These are phyloP conservation scores for Theobroma cacao DNA, from an alignment of 345 rosid species.

Conservation along the genomic window DNA sequence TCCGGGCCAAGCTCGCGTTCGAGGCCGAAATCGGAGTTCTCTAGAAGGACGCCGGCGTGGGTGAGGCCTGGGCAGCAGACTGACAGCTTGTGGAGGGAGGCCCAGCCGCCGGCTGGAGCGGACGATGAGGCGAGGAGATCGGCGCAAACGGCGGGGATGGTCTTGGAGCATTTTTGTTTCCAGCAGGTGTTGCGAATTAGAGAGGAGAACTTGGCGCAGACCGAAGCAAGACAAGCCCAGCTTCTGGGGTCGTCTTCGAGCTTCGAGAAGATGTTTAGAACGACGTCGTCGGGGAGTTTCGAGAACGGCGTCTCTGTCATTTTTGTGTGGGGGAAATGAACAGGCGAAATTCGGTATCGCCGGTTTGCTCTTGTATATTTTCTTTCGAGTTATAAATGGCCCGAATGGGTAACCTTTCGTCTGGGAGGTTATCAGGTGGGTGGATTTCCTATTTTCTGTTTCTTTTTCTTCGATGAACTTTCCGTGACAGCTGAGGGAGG, in stretches of 20 bases:
- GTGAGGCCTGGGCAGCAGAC: constrained; percentile 90
- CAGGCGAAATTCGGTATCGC: background rate
- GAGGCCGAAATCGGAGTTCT: constrained; percentile 90
- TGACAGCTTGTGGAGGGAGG: constrained; percentile 70
- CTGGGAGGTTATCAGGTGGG: background rate
- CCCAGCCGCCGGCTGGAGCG: constrained; percentile 62
- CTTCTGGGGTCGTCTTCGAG: constrained; percentile 78
- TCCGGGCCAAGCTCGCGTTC: constrained; percentile 93
- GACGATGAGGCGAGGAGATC: constrained; percentile 47
- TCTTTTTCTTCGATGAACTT: background rate
- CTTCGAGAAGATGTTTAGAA: constrained; percentile 78
- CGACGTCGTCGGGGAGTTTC: constrained; percentile 69
- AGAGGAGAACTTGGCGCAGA: constrained; percentile 79
- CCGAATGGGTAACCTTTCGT: background rate
- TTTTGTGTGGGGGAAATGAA: background rate
- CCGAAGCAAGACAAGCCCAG: constrained; percentile 89
- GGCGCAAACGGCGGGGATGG: constrained; percentile 64
- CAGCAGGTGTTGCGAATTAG: constrained; percentile 71
- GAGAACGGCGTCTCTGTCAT: constrained; percentile 59
- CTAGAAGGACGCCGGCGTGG: constrained; percentile 87
- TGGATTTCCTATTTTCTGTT: background rate
- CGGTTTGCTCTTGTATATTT: background rate
- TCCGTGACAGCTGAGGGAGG: background rate
- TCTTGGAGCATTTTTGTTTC: constrained; percentile 47
- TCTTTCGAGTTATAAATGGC: background rate